Evolutionary conservation across 1,139 yeast genomes (phyloP).

Genomic region (Yamadazyma aaseri): DNA sequence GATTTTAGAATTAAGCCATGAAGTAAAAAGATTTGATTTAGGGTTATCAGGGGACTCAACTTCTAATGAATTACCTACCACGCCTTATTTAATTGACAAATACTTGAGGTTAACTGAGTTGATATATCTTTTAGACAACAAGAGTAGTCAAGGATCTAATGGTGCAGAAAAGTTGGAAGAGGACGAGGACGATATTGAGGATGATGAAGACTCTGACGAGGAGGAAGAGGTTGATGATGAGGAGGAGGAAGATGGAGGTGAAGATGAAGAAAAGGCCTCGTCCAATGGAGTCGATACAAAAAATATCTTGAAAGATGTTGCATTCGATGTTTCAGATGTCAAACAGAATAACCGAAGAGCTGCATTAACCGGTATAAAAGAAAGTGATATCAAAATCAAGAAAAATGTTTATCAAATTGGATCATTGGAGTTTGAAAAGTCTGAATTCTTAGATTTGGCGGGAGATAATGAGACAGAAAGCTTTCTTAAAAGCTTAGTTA

Average conservation of each 20-base stretch:
- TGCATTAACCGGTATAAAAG: constrained; percentile 9
- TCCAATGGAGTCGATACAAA: constrained; percentile 1
- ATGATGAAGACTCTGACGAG: constrained; percentile 7
- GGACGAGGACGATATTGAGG: constrained; percentile 8
- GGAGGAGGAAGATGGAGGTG: constrained; percentile 4
- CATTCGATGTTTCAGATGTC: constrained; percentile 6
- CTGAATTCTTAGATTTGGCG: constrained; percentile 45
- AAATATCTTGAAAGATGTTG: not conserved
- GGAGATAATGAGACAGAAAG: constrained; percentile 51
- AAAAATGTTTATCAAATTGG: constrained; percentile 50
- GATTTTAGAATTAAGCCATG: constrained; percentile 55
- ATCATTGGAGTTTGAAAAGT: constrained; percentile 53
- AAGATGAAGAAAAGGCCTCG: constrained; percentile 1
- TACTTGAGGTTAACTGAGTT: constrained; percentile 61
- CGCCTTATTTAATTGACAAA: constrained; percentile 68
- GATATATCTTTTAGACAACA: constrained; percentile 40
- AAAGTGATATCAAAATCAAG: constrained; percentile 17
- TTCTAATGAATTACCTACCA: constrained; percentile 60
- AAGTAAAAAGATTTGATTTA: constrained; percentile 51
- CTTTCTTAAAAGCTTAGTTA: constrained; percentile 48
- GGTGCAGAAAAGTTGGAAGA: constrained; percentile 6
- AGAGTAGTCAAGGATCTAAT: constrained; percentile 5
- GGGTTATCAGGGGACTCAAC: constrained; percentile 45
- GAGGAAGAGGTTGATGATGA: constrained; percentile 1
- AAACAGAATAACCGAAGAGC: constrained; percentile 6